Evolutionary conservation across 2,329 filamentous ascomycete species (phyloP), one percentile per base, ranked within the genome.

Genomic region (Lithohypha guttulata): DNA sequence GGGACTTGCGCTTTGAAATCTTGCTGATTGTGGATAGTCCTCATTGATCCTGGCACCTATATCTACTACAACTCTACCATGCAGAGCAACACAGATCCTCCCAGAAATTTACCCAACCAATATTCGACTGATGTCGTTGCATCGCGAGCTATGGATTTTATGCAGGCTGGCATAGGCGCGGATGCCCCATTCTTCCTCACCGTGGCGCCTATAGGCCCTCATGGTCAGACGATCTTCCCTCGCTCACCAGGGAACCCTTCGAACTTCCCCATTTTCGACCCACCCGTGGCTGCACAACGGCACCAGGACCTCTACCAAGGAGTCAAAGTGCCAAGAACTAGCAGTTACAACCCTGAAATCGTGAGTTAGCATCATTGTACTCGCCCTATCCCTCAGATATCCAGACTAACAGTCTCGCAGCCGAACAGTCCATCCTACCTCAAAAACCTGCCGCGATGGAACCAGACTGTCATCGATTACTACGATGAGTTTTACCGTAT

Each of bases 11-110:
- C n/a, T n/a, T n/a, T n/a, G n/a, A n/a, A n/a, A n/a, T n/a, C n/a
- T n/a, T n/a, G 22, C 22, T 25, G 22, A 25, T n/a, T 7, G 7
- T 7, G 14, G 13, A 14, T 9, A 22, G 17, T 79, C 46, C 60
- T 81, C 1, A 60, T 81, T 1, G 77, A 83, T 44, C 78, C 79
- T 0, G 71, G 68, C 48, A 83, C 79, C 0, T 83, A 83, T 51
- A 60, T 69, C 27, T 84, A 81, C 53, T 65, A 74, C 27, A 77
- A 80, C 49, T 64, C 70, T 1, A 74, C 68, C 6, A 77, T 75
- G 56, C 69, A 75, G 29, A 66, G 71, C 9, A 78, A 83, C 0
- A 58, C 64, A 2, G 67, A 75, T 1, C 53, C 63, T 1, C 75
- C 74, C 1, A 62, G 69, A 3, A 69, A 64, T 43, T 70, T 72